These are phyloP conservation scores for Astrothelium macrocarpum DNA, from an alignment of 495 filamentous ascomycete species.

Conservation along the genomic window DNA sequence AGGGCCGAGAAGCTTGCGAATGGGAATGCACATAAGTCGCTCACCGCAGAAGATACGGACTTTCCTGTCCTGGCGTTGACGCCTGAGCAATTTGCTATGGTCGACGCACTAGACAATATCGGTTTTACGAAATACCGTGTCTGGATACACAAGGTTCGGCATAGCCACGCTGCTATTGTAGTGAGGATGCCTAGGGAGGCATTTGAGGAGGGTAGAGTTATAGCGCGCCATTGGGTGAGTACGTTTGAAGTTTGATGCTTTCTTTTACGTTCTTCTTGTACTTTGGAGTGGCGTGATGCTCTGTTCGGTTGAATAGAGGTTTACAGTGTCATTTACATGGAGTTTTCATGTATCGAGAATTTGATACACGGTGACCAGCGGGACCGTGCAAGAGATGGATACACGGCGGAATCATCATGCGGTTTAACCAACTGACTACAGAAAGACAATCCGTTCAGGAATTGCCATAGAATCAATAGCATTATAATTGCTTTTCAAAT, in stretches of 20 bases:
- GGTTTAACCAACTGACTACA: no score
- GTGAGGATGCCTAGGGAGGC: constrained; percentile 51
- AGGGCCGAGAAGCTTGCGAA: background rate
- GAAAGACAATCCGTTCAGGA: background rate
- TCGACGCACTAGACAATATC: constrained; percentile 62
- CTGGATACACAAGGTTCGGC: constrained; percentile 68
- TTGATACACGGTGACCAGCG: background rate
- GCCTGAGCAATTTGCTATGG: constrained; percentile 71
- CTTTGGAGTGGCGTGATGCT: no score
- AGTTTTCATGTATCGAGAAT: no score
- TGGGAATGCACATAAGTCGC: background rate
- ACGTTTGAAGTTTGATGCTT: constrained; percentile 53
- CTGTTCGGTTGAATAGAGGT: no score
- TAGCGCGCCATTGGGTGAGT: constrained; percentile 72
- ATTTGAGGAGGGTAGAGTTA: constrained; percentile 67
- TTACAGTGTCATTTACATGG: no score
- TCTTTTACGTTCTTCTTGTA: no score
- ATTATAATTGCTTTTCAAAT: background rate
- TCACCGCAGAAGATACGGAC: constrained; percentile 18
- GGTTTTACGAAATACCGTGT: constrained; percentile 76
- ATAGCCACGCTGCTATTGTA: constrained; percentile 88
- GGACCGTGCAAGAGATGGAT: background rate
- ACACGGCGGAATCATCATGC: no score
- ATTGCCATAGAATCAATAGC: background rate
- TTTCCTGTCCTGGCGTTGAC: constrained; percentile 69